phyloP scores from a whole-genome alignment of 805 yeast species.

The Saccharomyces kudriavzevii region DNA sequence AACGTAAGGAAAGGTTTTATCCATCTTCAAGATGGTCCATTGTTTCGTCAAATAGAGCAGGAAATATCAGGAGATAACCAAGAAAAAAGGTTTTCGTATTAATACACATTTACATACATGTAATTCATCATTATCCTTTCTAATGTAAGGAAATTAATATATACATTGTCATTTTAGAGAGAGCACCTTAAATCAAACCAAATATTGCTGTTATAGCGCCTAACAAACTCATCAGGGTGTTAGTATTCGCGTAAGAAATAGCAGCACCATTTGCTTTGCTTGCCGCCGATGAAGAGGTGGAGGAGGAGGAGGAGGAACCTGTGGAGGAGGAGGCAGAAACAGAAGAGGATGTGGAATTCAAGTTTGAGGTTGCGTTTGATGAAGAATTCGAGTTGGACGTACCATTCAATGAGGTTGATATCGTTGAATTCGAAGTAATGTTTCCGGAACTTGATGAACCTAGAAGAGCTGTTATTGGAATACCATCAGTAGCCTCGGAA shows the following conservation, averaged over 20 bases:
- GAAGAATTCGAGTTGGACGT: neutral
- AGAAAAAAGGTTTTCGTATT: neutral
- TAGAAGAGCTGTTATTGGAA: slow-evolving; percentile 6
- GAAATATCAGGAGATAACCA: neutral
- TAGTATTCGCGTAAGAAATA: neutral
- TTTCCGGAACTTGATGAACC: slow-evolving; percentile 5
- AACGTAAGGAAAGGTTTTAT: neutral
- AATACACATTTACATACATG: neutral
- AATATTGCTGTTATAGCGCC: neutral
- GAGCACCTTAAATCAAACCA: neutral
- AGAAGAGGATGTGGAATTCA: slow-evolving; percentile 2
- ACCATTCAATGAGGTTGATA: slow-evolving; percentile 3
- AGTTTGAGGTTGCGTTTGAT: neutral
- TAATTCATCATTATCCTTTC: neutral
- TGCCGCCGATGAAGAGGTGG: neutral
- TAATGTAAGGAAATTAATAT: neutral
- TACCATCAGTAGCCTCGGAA: slow-evolving; percentile 3
- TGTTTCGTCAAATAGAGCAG: neutral
- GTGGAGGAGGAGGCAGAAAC: slow-evolving; percentile 2
- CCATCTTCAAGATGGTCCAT: neutral
- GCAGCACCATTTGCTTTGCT: slow-evolving; percentile 1
- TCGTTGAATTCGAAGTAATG: slow-evolving; percentile 3
- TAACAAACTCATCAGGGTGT: neutral
- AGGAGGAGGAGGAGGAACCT: neutral
- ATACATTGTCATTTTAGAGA: neutral